Base-by-base conservation (phyloP, 805 yeast species). In the Metschnikowia kunwiensis region DNA sequence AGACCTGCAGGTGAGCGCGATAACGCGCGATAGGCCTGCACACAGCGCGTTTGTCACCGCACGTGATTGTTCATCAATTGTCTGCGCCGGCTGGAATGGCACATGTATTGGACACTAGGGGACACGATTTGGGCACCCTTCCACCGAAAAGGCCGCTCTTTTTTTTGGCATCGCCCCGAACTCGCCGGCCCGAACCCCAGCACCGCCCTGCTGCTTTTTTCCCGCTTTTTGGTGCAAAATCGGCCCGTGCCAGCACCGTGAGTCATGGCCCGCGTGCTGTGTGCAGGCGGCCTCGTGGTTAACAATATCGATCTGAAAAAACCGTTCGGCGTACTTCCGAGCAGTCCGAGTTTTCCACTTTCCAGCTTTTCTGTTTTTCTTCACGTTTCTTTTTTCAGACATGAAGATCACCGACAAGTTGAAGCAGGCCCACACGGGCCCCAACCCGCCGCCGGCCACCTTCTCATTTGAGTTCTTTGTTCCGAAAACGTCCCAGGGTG, bases 381-480 rank as follows among this genome's bases (percentile, higher is more conserved):
- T 11, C 11, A 1, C 8, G 10, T 17, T 18, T n/a, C 17, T 28
- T n/a, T 24, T 5, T 9, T 5, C 14, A 12, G 14, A 18, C 30
- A 68, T 68, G 74, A 66, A 57, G 51, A 68, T 68, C 27, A 55
- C 71, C 9, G 67, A 66, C 26, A 68, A 68, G 49, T 55, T 68
- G 39, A 47, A 54, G 24, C 72, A 64, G 52, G 72, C 72, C n/a
- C 72, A 68, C 37, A 47, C 61, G 16, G 13, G 42, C 19, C 51
- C 64, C 24, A 57, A 54, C 30, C 65, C 72, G 13, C 72, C 72
- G 8, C 68, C 68, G 5, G 58, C 95, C 2, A 86, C 97, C 5
- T 91, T 86, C 60, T 89, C 97, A 30, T 91, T 89, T 54, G 98
- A 93, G 71, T 93, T 86, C 66, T 93, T 93, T 61, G 96, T 91